Evolutionary conservation across 2,329 filamentous ascomycete species (phyloP), one percentile per base, ranked within the genome.

Genomic region (Drechslerella dactyloides): DNA sequence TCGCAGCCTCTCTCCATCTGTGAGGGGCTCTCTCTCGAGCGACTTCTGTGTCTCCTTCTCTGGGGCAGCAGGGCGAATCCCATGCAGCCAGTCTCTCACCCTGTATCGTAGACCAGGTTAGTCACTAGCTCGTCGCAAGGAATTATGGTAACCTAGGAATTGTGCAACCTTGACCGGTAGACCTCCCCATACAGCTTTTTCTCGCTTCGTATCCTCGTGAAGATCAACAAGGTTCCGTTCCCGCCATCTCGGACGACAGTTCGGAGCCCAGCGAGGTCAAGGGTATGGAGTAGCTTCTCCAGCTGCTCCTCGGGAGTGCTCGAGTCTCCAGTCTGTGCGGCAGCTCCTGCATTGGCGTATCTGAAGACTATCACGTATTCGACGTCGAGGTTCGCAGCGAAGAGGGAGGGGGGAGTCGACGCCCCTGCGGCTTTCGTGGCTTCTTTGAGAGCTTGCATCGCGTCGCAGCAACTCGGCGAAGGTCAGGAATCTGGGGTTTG

Each of bases 41-140:
- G 88, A 85, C 69, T 86, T 83, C 53, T 85, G 81, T 17, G 91
- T 86, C 75, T 96, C 87, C 77, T 87, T 88, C 63, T 87, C 85
- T 0, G 93, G 93, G 37, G 91, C 87, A 19, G 86, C 85, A 55
- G 90, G 85, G 74, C 91, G 88, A 61, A 97, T 89, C 58, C 93
- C 92, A 78, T 94, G 89, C 35, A 97, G 86, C 91, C 93, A 99
- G 81, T 97, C 94, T 78, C 92, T 90, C 17, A 97, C 88, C 74
- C 94, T 72, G 17, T 33, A 33, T 33, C 4, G 8, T 19, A n/a
- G 57, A 42, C 17, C 35, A 19, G 33, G 24, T 52, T 19, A 33
- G 50, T 60, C 52, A 21, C 53, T 24, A 52, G 19, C 7, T 37
- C 8, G 40, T 30, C 35, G 11, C 27, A 11, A 24, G n/a, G 17